Base-by-base conservation (phyloP, 345 rosid species). In the Citrus reticulata region DNA sequence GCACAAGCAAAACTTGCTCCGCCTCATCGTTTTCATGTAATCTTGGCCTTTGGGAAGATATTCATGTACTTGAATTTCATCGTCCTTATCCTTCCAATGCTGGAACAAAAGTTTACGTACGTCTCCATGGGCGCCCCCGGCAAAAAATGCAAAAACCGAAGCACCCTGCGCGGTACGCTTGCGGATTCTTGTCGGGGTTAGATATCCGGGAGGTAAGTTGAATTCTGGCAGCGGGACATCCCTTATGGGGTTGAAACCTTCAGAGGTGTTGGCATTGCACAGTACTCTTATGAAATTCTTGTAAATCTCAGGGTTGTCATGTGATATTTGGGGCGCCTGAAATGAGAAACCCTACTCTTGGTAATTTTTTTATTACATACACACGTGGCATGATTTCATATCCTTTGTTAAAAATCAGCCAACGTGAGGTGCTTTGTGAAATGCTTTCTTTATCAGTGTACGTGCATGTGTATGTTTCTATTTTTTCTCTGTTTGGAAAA, bases 231-330 rank as follows among this genome's bases (percentile, higher is more conserved):
- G n/a, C 4, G 98, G 70, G 27, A 90, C 93, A 54, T 95, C 97
- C 83, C 91, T 88, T 3, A 25, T 2, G 1, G 93, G 93, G 0
- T 59, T 76, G 83, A 94, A 94, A 10, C 94, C 91, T 77, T 93
- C 97, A 0, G 95, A 85, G 6, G 86, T 77, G 67, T 94, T 94
- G 77, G 98, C 98, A 77, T 93, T 94, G 83, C 97, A 93, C 1
- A 93, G 88, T 25, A 84, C 98, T 71, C 96, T 86, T 1, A 90
- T 83, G 64, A 91, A 89, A 72, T 86, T 79, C 78, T 79, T 86
- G 89, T 83, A 91, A 30, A 89, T 65, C 61, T 83, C 81, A 42
- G 89, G 93, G 60, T 89, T 74, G 32, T 27, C 70, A 19, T 64
- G 27, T 9, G 97, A 88, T 3, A 91, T 85, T 40, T 90, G 89